A percentile compares a stretch with the other conserved stretches of the same genome.
Evolutionary conservation across 2,329 filamentous ascomycete species (phyloP).

Genomic region (Metarhizium guizhouense): DNA sequence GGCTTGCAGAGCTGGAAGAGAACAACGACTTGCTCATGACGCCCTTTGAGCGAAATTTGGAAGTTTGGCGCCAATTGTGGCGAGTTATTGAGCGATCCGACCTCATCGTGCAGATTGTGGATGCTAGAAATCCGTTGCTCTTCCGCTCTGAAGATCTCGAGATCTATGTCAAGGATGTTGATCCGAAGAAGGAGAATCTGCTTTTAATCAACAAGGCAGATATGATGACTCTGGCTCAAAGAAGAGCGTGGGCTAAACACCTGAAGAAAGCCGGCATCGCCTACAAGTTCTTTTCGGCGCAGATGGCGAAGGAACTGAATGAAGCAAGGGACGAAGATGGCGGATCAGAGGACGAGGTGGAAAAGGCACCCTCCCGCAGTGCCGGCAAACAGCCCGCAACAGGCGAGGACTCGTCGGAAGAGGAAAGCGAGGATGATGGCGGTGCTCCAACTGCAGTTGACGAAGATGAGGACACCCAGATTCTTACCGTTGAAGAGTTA

Average conservation of each 20-base stretch:
- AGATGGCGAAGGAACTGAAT: constrained; percentile 80
- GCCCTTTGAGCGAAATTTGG: constrained; percentile 91
- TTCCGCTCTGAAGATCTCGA: constrained; percentile 94
- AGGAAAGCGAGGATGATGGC: constrained; percentile 23
- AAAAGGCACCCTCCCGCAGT: constrained; percentile 15
- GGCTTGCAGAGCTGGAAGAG: constrained; percentile 86
- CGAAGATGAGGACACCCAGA: constrained; percentile 57
- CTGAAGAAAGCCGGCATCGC: constrained; percentile 73
- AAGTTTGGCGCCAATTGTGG: constrained; percentile 98
- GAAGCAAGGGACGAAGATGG: constrained; percentile 56
- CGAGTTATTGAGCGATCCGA: constrained; percentile 95
- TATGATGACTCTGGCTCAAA: constrained; percentile 89
- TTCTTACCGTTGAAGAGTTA: constrained; percentile 86
- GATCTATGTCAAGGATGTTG: constrained; percentile 86
- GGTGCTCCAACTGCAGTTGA: constrained; percentile 13
- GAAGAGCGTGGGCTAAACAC: constrained; percentile 77
- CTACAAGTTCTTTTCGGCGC: constrained; percentile 94
- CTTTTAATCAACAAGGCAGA: constrained; percentile 97
- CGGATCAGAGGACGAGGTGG: constrained; percentile 30
- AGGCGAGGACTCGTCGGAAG: constrained; percentile 13
- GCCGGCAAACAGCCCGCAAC: constrained; percentile 16
- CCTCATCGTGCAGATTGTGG: constrained; percentile 94
- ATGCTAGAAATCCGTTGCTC: constrained; percentile 86
- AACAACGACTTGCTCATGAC: constrained; percentile 94
- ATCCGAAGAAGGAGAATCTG: constrained; percentile 80